Evolutionary conservation across 805 yeast genomes (phyloP).

Genomic region (Candida jianshihensis): DNA sequence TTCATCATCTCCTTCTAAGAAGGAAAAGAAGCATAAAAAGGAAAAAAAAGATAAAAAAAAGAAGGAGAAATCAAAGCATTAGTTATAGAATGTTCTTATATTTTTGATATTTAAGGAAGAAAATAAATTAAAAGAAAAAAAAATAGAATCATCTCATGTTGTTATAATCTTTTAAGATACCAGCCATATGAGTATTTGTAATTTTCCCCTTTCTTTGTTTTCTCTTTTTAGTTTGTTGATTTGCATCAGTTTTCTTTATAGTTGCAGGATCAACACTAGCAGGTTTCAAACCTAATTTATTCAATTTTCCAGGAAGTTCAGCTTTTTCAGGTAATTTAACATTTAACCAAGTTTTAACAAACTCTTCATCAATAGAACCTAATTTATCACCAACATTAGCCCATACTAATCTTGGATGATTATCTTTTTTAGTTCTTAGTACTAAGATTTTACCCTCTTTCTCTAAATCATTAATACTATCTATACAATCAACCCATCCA

Average conservation of each 20-base stretch:
- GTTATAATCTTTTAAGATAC: slow-evolving; percentile 81
- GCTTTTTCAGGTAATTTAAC: slow-evolving; percentile 77
- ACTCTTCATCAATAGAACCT: slow-evolving; percentile 70
- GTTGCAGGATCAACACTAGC: slow-evolving; percentile 97
- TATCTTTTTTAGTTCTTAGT: slow-evolving; percentile 86
- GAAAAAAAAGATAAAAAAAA: slow-evolving; percentile 25
- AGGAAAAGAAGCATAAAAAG: slow-evolving; percentile 8
- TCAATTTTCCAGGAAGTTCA: slow-evolving; percentile 70
- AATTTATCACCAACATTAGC: slow-evolving; percentile 72
- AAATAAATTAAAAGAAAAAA: background rate
- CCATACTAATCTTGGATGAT: slow-evolving; percentile 90
- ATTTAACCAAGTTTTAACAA: slow-evolving; percentile 71
- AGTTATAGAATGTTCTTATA: no score
- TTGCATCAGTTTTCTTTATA: slow-evolving; percentile 51
- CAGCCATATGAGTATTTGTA: slow-evolving; percentile 95
- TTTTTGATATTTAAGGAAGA: slow-evolving; percentile 14
- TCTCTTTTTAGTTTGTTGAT: slow-evolving; percentile 60
- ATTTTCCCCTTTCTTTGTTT: slow-evolving; percentile 90
- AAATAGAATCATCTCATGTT: slow-evolving; percentile 5
- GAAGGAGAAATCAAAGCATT: slow-evolving; percentile 19
- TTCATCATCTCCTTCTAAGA: no score
- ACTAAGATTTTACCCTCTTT: slow-evolving; percentile 72
- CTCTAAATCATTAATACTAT: slow-evolving; percentile 74
- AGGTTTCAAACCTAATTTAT: slow-evolving; percentile 87
- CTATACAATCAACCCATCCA: slow-evolving; percentile 91